A percentile compares a stretch with the other conserved stretches of the same genome.
phyloP scores from a whole-genome alignment of 2,329 filamentous ascomycete species.

The Arthrobotrys entomopaga region DNA sequence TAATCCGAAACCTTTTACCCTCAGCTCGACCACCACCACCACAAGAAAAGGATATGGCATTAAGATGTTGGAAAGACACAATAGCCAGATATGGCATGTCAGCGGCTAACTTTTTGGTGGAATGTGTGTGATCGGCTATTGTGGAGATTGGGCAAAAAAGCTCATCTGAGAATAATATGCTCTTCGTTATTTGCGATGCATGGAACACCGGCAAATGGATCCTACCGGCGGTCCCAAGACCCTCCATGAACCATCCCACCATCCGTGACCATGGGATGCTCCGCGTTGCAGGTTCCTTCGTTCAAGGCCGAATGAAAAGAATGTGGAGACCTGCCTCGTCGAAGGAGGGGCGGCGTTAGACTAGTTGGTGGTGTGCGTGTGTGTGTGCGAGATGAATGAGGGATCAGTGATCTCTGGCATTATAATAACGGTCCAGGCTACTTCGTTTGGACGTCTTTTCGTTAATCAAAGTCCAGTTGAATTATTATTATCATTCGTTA shows the following conservation, averaged over 20 bases:
- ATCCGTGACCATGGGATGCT: conserved; percentile 56
- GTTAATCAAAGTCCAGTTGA: conserved; percentile 23
- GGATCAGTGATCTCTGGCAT: conserved; percentile 30
- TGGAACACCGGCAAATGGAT: conserved; percentile 50
- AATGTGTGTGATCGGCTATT: conserved; percentile 51
- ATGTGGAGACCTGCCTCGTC: conserved; percentile 52
- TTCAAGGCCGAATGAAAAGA: conserved; percentile 5
- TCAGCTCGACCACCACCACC: neutral
- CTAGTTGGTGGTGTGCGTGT: conserved; percentile 10
- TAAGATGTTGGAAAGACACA: conserved; percentile 37
- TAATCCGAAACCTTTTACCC: conserved; percentile 45
- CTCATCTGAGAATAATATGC: conserved; percentile 55
- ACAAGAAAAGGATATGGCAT: conserved; percentile 7
- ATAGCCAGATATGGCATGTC: conserved; percentile 55
- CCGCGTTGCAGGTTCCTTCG: conserved; percentile 43
- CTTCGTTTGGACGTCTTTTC: conserved; percentile 27
- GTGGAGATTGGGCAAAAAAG: conserved; percentile 52
- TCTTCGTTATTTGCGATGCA: conserved; percentile 33
- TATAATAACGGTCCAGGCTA: conserved; percentile 52
- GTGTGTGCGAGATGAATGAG: conserved; percentile 42
- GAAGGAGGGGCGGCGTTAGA: conserved; percentile 33
- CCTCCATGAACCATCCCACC: conserved; percentile 49
- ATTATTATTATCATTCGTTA: conserved; percentile 26
- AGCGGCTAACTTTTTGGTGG: conserved; percentile 41
- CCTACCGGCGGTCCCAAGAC: conserved; percentile 47